phyloP scores from a whole-genome alignment of 345 rosid genomes.

The Nasturtium officinale region DNA sequence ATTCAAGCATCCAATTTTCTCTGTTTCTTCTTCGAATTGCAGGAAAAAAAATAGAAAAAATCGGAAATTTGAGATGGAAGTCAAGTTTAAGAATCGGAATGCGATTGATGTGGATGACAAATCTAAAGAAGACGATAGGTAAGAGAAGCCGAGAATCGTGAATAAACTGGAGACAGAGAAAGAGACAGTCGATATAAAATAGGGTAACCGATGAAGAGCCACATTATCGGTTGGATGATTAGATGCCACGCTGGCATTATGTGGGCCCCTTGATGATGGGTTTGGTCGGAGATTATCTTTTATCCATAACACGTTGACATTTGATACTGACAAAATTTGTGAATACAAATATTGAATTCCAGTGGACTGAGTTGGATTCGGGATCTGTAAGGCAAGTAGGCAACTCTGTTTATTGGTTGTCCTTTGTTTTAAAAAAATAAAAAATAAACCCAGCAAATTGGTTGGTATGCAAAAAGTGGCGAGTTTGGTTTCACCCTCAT shows the following conservation, averaged over 20 bases:
- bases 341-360: not conserved
- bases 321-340: not conserved
- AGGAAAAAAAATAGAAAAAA: no score
- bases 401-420: not conserved
- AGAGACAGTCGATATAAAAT: not conserved
- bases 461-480: not conserved
- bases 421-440: not conserved
- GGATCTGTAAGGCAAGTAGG: not conserved
- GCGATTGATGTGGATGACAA: constrained; percentile 16
- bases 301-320: constrained; percentile 16
- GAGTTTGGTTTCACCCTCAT: not conserved
- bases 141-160: not conserved
- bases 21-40: not conserved
- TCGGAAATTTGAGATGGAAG: constrained; percentile 18
- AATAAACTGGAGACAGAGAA: not conserved
- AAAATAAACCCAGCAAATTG: not conserved
- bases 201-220: constrained; percentile 8
- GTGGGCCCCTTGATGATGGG: not conserved
- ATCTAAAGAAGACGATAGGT: constrained; percentile 12
- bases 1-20: not conserved
- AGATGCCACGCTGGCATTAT: constrained; percentile 33
- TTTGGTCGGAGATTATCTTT: not conserved
- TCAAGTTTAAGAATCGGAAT: constrained; percentile 4
- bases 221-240: constrained; percentile 27
- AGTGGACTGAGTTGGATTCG: not conserved